A percentile compares a stretch with the other conserved stretches of the same genome.
These are phyloP conservation scores for Backusella mclennaniae DNA, from an alignment of 192 early-diverging fungal species.

Conservation along the genomic window DNA sequence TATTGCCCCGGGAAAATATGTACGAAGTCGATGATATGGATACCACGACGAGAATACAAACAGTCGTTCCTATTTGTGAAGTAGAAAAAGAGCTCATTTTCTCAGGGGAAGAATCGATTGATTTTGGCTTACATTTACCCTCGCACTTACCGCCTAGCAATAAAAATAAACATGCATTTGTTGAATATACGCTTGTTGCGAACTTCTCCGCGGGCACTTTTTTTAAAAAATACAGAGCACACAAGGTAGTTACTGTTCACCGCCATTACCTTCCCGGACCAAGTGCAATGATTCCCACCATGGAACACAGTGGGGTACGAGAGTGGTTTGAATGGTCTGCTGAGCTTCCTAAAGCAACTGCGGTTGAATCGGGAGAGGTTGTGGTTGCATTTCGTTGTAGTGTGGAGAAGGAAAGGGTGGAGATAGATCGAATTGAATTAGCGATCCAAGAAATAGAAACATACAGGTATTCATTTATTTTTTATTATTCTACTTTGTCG, in stretches of 20 bases:
- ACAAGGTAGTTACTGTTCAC: constrained; percentile 23
- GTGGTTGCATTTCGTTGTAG: constrained; percentile 37
- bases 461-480: constrained; percentile 22
- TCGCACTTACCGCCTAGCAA: constrained; percentile 29
- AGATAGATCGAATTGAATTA: constrained; percentile 28
- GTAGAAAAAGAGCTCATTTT: constrained; percentile 40
- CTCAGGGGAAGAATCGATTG: constrained; percentile 27
- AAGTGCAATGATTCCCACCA: constrained; percentile 35
- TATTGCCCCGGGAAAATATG: neutral
- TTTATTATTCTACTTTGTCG: neutral
- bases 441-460: constrained; percentile 30
- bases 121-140: constrained; percentile 37
- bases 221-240: constrained; percentile 34
- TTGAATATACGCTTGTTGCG: constrained; percentile 31
- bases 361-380: constrained; percentile 35
- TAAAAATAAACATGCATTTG: constrained; percentile 33
- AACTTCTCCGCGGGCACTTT: constrained; percentile 35
- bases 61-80: constrained; percentile 26
- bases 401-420: constrained; percentile 36
- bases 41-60: constrained; percentile 17
- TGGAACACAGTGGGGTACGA: constrained; percentile 17
- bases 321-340: constrained; percentile 38
- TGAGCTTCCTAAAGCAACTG: constrained; percentile 33
- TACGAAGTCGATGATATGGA: neutral
- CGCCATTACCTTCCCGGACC: constrained; percentile 35